These are phyloP conservation scores for Nicotiana noctiflora DNA, from an alignment of 257 asterid genomes.

Conservation along the genomic window DNA sequence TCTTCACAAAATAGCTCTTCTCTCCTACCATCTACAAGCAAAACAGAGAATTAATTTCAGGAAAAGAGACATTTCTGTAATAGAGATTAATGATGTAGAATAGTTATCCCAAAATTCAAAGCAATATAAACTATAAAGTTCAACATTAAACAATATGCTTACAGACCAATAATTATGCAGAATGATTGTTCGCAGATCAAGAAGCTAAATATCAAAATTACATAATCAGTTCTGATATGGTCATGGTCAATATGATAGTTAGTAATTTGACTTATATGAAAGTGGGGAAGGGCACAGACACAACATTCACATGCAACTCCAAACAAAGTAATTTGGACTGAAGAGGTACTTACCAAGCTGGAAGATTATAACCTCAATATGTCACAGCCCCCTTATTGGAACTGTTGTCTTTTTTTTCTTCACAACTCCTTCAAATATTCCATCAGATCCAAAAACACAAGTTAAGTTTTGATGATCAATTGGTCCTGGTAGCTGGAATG, in stretches of 20 bases:
- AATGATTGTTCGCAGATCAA: neutral
- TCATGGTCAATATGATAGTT: neutral
- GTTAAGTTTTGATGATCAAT: slow-evolving; percentile 20
- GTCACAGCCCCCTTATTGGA: neutral
- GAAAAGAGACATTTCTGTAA: neutral
- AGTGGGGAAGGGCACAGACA: neutral
- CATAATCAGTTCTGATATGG: neutral
- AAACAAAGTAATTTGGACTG: neutral
- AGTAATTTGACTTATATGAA: neutral
- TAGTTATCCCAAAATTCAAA: neutral
- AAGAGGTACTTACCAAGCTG: neutral
- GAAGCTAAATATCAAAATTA: neutral
- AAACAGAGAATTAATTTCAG: neutral
- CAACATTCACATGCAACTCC: neutral
- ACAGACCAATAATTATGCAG: neutral
- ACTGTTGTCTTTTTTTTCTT: slow-evolving; percentile 19
- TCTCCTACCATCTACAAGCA: neutral
- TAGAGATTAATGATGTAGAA: neutral
- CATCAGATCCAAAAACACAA: slow-evolving; percentile 34
- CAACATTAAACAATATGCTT: neutral
- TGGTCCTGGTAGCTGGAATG: slow-evolving; percentile 44
- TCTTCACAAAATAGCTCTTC: slow-evolving; percentile 1
- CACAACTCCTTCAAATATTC: slow-evolving; percentile 41
- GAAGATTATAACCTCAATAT: neutral
- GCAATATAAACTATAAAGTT: neutral